Base-by-base conservation (phyloP, 805 yeast species). In the Kodamaea kaohsiungensis region DNA sequence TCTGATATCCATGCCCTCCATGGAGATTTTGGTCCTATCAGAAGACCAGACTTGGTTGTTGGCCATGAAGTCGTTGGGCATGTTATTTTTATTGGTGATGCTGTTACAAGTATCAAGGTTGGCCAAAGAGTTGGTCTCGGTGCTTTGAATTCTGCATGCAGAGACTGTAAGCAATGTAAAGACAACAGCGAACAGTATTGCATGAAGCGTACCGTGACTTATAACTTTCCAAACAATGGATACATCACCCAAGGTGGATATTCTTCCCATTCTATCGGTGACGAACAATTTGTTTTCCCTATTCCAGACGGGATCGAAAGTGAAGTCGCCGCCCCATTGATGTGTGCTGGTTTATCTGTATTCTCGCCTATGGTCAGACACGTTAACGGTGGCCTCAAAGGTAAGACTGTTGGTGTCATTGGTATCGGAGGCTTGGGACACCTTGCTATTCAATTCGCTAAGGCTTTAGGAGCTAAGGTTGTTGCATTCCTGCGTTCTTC, bases 91-190 rank as follows among this genome's bases (percentile, higher is more conserved):
- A 74, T 87, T 42, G 96, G 93, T 51, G 60, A 75, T 13, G 72
- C 79, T 40, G 83, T 87, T 59, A 66, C 69, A 7, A 73, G 55
- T 52, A 77, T 69, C 71, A 81, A 76, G 63, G 66, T 85, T 16
- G 96, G 96, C 52, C 86, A 89, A 59, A 76, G 90, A 59, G 93
- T 87, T 25, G 96, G 93, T 49, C 79, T 88, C 49, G 96, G 96
- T 59, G 92, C 95, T 25, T 85, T 83, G 64, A 75, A 77, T 37
- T 73, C 71, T 54, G 75, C 88, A 37, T 88, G 95, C 73, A 68
- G 77, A 54, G 71, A 80, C 13, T 89, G 96, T 72, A 63, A 75
- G 48, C 76, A 83, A 63, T 89, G 83, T 61, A 46, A 59, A 10
- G 33, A 52, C 33, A 64, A 65, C 50, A 66, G 69, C 57, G 77